Conservation (phyloP, 176 grass and related monocot species). For the Carex scoparia region DNA sequence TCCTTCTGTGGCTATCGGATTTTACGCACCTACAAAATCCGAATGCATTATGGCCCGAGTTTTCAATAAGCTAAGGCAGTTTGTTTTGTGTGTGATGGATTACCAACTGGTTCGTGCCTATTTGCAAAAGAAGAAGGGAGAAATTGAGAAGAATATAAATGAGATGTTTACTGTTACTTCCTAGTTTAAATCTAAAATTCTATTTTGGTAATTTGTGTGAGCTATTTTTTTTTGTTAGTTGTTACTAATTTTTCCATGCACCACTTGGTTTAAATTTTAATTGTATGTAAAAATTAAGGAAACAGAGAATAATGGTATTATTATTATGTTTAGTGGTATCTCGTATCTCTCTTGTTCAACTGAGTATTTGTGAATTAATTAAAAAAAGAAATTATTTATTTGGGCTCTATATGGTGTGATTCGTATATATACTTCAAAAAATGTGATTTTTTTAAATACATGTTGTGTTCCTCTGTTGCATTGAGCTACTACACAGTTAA, state of each 20-base stretch:
- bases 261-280: too few species aligned
- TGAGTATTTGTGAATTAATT: too few species aligned
- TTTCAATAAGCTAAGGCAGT: conserved; percentile 45
- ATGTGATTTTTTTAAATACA: too few species aligned
- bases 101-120: conserved; percentile 55
- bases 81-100: conserved; percentile 56
- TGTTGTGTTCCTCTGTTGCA: too few species aligned
- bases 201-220: neutral
- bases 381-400: too few species aligned
- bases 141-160: conserved; percentile 32
- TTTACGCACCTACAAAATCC: conserved; percentile 74
- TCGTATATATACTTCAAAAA: too few species aligned
- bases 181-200: neutral
- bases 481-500: too few species aligned
- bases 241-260: neutral
- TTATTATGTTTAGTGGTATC: neutral
- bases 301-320: neutral
- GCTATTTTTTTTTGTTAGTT: neutral
- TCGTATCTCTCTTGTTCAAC: too few species aligned
- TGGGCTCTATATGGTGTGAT: too few species aligned
- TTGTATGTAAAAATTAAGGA: neutral
- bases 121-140: conserved; percentile 40
- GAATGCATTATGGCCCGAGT: conserved; percentile 56
- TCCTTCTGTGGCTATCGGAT: conserved; percentile 71
- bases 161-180: conserved; percentile 6